Conservation (phyloP, 805 yeast species). For the Hanseniaspora clermontiae region DNA sequence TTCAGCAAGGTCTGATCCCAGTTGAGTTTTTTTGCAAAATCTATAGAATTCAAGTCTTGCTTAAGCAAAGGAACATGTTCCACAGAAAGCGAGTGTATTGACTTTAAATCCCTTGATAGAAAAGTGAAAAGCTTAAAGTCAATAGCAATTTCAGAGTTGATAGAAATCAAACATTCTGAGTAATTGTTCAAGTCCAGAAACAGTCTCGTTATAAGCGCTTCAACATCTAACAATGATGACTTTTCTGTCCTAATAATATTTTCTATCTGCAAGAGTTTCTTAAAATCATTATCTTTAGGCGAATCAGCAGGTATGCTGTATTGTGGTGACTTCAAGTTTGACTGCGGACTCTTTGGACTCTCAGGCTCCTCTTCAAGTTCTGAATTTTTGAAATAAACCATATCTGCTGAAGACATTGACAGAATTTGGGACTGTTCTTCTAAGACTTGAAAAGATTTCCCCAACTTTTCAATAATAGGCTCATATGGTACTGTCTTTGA, state of each 20-base stretch:
- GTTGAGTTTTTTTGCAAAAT: slow-evolving; percentile 48
- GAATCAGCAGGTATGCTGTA: background rate
- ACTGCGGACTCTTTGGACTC: background rate
- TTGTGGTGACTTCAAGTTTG: background rate
- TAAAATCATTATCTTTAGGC: background rate
- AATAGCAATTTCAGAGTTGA: slow-evolving; percentile 77
- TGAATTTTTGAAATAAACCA: slow-evolving; percentile 24
- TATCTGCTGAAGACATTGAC: slow-evolving; percentile 41
- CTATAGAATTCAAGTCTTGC: slow-evolving; percentile 55
- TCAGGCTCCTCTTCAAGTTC: slow-evolving; percentile 4
- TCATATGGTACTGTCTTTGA: slow-evolving; percentile 79
- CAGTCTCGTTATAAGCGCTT: slow-evolving; percentile 71
- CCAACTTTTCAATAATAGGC: slow-evolving; percentile 68
- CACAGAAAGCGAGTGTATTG: slow-evolving; percentile 59
- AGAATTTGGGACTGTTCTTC: slow-evolving; percentile 79
- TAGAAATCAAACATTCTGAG: slow-evolving; percentile 89
- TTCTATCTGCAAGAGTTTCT: background rate
- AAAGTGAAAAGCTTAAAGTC: slow-evolving; percentile 90
- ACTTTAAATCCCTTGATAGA: slow-evolving; percentile 44
- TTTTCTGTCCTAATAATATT: background rate
- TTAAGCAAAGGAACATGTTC: slow-evolving; percentile 89
- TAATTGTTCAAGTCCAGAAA: slow-evolving; percentile 88
- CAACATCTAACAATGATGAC: slow-evolving; percentile 22
- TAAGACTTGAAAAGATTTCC: slow-evolving; percentile 74
- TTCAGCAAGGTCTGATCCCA: slow-evolving; percentile 97